Evolutionary conservation across 495 filamentous ascomycete species (phyloP), one percentile per base, ranked within the genome.

Genomic region (Penicillium manginii): DNA sequence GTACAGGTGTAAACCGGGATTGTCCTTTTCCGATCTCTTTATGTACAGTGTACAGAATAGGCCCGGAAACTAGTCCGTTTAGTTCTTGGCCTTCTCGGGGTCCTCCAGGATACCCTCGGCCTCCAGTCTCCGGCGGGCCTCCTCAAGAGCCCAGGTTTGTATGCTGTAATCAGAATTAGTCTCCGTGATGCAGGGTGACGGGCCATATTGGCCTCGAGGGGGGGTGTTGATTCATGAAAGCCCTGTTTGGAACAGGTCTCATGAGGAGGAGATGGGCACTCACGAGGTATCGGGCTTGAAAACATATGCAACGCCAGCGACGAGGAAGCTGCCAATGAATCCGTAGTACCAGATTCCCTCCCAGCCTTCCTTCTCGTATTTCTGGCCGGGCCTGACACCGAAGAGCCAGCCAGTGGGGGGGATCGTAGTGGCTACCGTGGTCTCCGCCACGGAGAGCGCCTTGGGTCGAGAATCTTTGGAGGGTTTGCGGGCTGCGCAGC

Each of bases 251-350:
- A 43, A 18, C 17, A 19, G 15, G 40, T 9, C 40, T 2, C 7
- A 43, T 17, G 17, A n/a, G 17, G 40, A 47, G 26, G 15, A 26
- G 22, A 22, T 14, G 22, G 31, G 26, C 26, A 91, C 93, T 77
- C 82, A 98, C 94, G 91, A 96, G 50, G 93, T 98, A 82, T 98
- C 94, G 22, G 94, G 94, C 86, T 98, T 98, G 70, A 91, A 98
- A 51, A 91, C 90, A 82, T 97, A 96, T 63, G 86, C 92, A 33
- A 98, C 82, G 54, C 83, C 85, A 33, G 86, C 88, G 43, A 91
- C 78, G 14, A 81, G 73, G 55, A 97, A 71, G 65, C 87, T 89
- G n/a, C 92, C 94, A 74, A 85, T 91, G 72, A 96, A 96, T 18
- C 93, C 92, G 73, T 88, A 97, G 73, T 90, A 85, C 81, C 87